Percentiles rank a stretch among this genome's conserved stretches.
These are phyloP conservation scores for Penicillium arizonense DNA, from an alignment of 495 filamentous ascomycete genomes.

Conservation along the genomic window DNA sequence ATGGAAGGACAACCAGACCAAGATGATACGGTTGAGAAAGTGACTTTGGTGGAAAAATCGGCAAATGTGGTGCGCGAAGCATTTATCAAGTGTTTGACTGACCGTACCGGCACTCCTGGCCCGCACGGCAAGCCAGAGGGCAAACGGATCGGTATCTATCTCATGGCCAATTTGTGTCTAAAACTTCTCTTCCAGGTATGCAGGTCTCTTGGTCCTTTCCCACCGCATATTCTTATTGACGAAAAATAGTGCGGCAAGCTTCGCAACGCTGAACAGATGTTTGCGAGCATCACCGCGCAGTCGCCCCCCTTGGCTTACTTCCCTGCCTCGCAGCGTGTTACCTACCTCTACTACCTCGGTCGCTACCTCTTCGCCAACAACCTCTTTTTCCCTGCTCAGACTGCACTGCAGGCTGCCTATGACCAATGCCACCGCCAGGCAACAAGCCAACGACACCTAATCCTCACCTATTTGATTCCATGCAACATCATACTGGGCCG, in stretches of 20 bases:
- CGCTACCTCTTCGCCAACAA: constrained; percentile 81
- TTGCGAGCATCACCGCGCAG: constrained; percentile 81
- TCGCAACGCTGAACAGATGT: constrained; percentile 76
- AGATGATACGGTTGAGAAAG: constrained; percentile 56
- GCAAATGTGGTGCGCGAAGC: constrained; percentile 86
- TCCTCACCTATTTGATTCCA: constrained; percentile 81
- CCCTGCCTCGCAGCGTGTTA: constrained; percentile 83
- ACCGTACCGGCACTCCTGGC: constrained; percentile 64
- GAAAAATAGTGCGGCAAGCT: constrained; percentile 48
- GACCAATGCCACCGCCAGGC: constrained; percentile 68
- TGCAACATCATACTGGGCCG: constrained; percentile 82
- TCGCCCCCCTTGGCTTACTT: constrained; percentile 76
- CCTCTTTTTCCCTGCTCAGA: constrained; percentile 72
- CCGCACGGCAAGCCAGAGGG: constrained; percentile 62
- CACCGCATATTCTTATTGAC: constrained; percentile 1
- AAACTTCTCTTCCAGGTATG: constrained; percentile 82
- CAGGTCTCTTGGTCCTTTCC: background rate
- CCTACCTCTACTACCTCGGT: constrained; percentile 93
- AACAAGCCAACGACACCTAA: constrained; percentile 68
- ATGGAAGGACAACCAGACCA: constrained; percentile 47
- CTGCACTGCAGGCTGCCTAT: constrained; percentile 76
- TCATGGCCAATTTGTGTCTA: constrained; percentile 85
- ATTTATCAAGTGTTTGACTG: constrained; percentile 86
- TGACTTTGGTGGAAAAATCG: constrained; percentile 78
- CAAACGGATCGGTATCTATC: constrained; percentile 83